Evolutionary conservation across 805 yeast species (phyloP).

Genomic region (Hanseniaspora vineae): DNA sequence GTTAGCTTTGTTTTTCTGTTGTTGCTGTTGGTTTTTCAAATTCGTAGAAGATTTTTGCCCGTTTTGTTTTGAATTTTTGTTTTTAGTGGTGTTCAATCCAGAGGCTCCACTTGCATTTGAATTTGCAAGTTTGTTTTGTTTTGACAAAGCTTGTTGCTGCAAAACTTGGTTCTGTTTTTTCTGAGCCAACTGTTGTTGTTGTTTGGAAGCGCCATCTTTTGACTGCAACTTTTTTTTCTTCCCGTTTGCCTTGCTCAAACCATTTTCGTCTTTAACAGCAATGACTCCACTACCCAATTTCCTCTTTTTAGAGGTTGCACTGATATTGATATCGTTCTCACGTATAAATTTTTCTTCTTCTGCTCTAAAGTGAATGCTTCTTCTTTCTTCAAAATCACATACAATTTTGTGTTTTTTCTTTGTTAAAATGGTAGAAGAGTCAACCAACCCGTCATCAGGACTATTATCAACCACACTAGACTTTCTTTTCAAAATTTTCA

Average conservation of each 20-base stretch:
- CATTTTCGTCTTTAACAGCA: not conserved
- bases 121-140: not conserved
- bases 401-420: not conserved
- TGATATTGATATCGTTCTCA: not conserved
- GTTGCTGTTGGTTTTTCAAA: slow-evolving; percentile 6
- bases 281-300: not conserved
- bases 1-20: not conserved
- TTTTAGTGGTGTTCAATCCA: not conserved
- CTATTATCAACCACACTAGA: slow-evolving; percentile 75
- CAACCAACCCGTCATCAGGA: not conserved
- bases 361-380: not conserved
- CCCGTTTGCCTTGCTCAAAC: not conserved
- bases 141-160: not conserved
- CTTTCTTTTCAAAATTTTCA: slow-evolving; percentile 62
- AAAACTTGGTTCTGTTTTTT: not conserved
- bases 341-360: not conserved
- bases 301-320: not conserved
- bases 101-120: not conserved
- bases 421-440: not conserved
- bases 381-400: slow-evolving; percentile 1
- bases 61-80: not conserved
- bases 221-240: not conserved
- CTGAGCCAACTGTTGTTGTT: not conserved
- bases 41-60: not conserved
- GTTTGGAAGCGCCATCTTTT: not conserved